These are phyloP conservation scores for Aspergillus quadricinctus DNA, from an alignment of 2,329 filamentous ascomycete species.

Conservation along the genomic window DNA sequence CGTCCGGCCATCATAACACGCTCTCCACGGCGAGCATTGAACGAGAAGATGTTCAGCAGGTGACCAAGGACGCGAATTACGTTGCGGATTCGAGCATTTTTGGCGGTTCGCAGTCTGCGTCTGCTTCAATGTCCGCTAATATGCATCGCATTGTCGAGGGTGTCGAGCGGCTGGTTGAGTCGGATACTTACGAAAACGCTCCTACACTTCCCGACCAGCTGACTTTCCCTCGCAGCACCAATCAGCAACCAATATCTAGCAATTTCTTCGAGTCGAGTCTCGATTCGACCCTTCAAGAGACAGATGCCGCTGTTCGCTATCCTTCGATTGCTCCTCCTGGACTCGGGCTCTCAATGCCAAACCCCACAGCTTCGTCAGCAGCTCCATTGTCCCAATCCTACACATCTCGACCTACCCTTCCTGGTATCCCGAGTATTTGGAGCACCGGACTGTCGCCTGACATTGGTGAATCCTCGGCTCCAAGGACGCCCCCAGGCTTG, in stretches of 20 bases:
- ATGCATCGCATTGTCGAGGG: constrained; percentile 39
- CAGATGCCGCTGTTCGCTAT: constrained; percentile 17
- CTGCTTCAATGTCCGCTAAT: constrained; percentile 39
- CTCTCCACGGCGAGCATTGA: constrained; percentile 40
- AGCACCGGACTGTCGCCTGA: constrained; percentile 43
- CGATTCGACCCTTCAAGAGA: constrained; percentile 19
- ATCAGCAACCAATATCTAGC: constrained; percentile 20
- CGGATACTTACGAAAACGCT: constrained; percentile 36
- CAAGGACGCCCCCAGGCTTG: constrained; percentile 37
- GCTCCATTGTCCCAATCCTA: constrained; percentile 28
- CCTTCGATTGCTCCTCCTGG: constrained; percentile 33
- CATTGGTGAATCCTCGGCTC: constrained; percentile 37
- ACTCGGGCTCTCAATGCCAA: constrained; percentile 22
- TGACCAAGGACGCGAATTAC: constrained; percentile 20
- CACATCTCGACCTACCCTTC: constrained; percentile 26
- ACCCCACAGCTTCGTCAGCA: constrained; percentile 15
- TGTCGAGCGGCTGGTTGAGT: constrained; percentile 37
- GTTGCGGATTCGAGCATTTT: constrained; percentile 29
- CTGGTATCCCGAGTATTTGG: constrained; percentile 41
- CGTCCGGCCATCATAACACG: constrained; percentile 37
- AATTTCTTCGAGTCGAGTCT: constrained; percentile 20
- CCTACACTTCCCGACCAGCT: constrained; percentile 24
- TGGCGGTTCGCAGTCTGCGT: constrained; percentile 46
- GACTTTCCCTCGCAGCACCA: constrained; percentile 19
- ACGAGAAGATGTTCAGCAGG: constrained; percentile 33